Evolutionary conservation across 2,329 filamentous ascomycete genomes (phyloP), one percentile per base, ranked within the genome.

Genomic region (Keithomyces neogunnii): DNA sequence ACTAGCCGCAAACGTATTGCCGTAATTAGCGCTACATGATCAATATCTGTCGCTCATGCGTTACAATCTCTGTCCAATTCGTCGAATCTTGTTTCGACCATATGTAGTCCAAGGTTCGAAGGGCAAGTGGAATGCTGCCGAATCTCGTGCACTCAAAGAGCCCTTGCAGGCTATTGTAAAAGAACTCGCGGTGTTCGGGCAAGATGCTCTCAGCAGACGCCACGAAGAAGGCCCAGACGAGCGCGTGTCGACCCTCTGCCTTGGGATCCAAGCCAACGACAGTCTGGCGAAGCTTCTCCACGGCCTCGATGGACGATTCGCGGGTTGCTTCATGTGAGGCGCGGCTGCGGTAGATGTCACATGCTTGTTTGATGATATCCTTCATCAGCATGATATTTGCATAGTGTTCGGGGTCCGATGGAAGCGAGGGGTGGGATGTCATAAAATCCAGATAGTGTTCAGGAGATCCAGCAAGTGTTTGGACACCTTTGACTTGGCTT

Each of bases 191-290:
- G 47, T 72, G 66, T 26, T 61, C 60, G 0, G 63, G 62, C 1
- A 65, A 56, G 0, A 59, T 59, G 39, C 69, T 71, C 50, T 72
- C 69, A 0, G 68, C 69, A 0, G 67, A 68, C 1, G 67, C 69
- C 1, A 72, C 62, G 32, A 72, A 72, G 48, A 64, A 72, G 0
- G 66, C 59, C 70, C 70, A 73, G 0, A 72, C 68, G 0, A 73
- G 63, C 1, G 67, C 64, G 40, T 72, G 69, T 0, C 62, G 60
- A 2, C 69, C 68, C 3, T 62, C 61, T 0, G 59, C 62, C 1
- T 59, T 50, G 0, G 60, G 54, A 4, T 62, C 57, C 4, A 72
- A 50, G 5, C 54, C 54, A 2, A 55, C 33, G 0, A 70, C 61
- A 3, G 66, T 61, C 10, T 58, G 51, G 1, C 63, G 64, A 0